Base-by-base conservation (phyloP, 1,284 basidiomycete genomes). In the Cryptococcus wingfieldii region DNA sequence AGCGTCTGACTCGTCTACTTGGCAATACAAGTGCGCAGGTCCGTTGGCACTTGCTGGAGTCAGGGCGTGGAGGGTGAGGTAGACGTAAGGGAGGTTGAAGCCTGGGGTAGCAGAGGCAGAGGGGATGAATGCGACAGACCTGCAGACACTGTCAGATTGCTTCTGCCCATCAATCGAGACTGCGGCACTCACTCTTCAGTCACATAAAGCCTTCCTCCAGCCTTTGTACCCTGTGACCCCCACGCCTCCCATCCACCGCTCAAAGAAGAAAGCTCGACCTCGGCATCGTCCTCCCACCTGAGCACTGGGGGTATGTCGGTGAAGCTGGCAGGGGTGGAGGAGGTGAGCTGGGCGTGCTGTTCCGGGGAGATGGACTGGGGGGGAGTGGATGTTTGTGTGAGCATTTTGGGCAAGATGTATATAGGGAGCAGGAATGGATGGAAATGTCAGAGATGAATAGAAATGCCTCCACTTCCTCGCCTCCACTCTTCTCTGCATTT, bases 11-110 rank as follows among this genome's bases (percentile, higher is more conserved):
- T 90, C 89, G 66, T 91, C 89, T 4, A 95, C 81, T 68, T 96
- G 92, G 70, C 90, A 94, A 76, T 95, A 95, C 67, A 95, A 83
- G 37, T 85, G 88, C 2, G 88, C 85, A 0, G 72, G 64, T 12
- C 47, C 78, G 78, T 58, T 61, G 7, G 76, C 68, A 39, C 82
- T 83, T 9, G 82, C 80, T 44, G 89, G 85, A 0, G 89, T 89
- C 51, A 92, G 82, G 18, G 92, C 92, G 66, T 96, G 92, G 3
- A 96, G 82, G 1, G 89, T 93, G 64, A 96, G 87, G 5, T 84
- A 79, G 16, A 88, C 90, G 73, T 91, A 95, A 55, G 85, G 80
- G 68, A 95, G 82, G 64, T 87, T 83, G 71, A 93, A 87, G 16
- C 89, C 90, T 41, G 79, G 79, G 25, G 47, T 37, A 50, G 53